Evolutionary conservation across 2,329 filamentous ascomycete species (phyloP).

Genomic region (Scolecobasidium constrictum): DNA sequence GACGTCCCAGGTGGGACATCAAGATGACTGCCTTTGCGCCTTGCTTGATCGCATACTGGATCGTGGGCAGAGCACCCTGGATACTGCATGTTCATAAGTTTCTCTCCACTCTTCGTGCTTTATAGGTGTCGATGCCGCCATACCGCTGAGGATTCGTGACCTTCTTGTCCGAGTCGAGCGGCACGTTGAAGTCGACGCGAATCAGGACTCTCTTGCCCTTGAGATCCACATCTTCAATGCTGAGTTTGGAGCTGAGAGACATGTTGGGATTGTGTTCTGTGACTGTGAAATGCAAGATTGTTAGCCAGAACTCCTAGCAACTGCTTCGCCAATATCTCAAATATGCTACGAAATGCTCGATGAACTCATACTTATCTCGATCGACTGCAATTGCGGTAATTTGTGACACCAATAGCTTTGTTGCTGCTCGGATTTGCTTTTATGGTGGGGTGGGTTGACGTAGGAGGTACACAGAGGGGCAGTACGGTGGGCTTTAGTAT

Average conservation of each 20-base stretch:
- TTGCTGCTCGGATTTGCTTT: too few relatives aligned
- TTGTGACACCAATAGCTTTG: too few relatives aligned
- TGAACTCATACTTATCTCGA: neutral
- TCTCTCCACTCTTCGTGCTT: too few relatives aligned
- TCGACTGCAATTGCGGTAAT: too few relatives aligned
- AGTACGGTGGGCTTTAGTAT: too few relatives aligned
- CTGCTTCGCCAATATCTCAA: neutral
- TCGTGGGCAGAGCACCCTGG: slow-evolving; percentile 86
- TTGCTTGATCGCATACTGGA: slow-evolving; percentile 85
- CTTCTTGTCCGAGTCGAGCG: slow-evolving; percentile 83
- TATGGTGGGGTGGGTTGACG: too few relatives aligned
- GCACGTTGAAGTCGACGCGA: slow-evolving; percentile 99
- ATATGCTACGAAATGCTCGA: neutral
- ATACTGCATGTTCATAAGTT: too few relatives aligned
- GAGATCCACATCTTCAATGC: slow-evolving; percentile 90
- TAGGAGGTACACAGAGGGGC: too few relatives aligned
- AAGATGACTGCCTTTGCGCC: slow-evolving; percentile 87
- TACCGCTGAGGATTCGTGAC: slow-evolving; percentile 91
- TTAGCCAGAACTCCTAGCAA: too few relatives aligned
- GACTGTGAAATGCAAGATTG: neutral
- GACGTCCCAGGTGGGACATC: slow-evolving; percentile 97
- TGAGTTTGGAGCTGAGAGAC: slow-evolving; percentile 98
- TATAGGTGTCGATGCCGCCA: too few relatives aligned
- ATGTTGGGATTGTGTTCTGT: slow-evolving; percentile 42
- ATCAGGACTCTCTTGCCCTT: slow-evolving; percentile 98